Evolutionary conservation across 371 early-diverging fungal genomes (phyloP), one percentile per base, ranked within the genome.

Genomic region (Rhizomucor pusillus): DNA sequence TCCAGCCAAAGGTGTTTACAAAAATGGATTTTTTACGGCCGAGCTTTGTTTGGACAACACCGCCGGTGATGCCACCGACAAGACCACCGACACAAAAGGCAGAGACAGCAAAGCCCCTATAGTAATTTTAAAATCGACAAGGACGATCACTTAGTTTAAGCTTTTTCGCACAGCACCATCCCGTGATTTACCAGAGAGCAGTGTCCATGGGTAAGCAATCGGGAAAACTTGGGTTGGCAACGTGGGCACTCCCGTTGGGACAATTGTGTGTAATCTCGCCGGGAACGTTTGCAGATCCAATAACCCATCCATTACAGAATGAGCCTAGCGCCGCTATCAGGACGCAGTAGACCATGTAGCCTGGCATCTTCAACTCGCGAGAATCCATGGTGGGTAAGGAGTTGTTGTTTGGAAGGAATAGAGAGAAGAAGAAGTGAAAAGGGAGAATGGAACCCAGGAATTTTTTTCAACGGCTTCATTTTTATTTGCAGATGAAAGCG

Each of bases 21-120:
- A 87, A 47, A 22, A 92, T 67, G 2, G 84, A 59, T 1, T 66
- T 66, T 29, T 83, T 74, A 22, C 91, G 84, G 9, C 90, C 90
- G 44, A 79, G 54, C 16, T 58, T 44, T 47, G 78, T 73, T 43
- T 81, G 76, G 1, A 85, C 55, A 1, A 53, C 58, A 7, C 86
- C 86, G 22, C 84, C 85, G 7, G 49, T 35, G 5, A 90, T 58
- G 7, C 84, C 88, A 20, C 88, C 90, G 0, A 79, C 37, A 10
- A 87, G 55, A 1, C 90, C 92, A 34, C 90, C 89, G 3, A 87
- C 54, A 33, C 81, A 75, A 41, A 80, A 81, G 6, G 80, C 63
- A 1, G 82, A 79, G 6, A 84, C 80, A 0, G 84, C 79, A 45
- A 87, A 62, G 16, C 80, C 85, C 74, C 71, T 81, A 76, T 59